A percentile compares a stretch with the other conserved stretches of the same genome.
These are phyloP conservation scores for Arabidopsis arenosa DNA, from an alignment of 345 rosid genomes.

Conservation along the genomic window DNA sequence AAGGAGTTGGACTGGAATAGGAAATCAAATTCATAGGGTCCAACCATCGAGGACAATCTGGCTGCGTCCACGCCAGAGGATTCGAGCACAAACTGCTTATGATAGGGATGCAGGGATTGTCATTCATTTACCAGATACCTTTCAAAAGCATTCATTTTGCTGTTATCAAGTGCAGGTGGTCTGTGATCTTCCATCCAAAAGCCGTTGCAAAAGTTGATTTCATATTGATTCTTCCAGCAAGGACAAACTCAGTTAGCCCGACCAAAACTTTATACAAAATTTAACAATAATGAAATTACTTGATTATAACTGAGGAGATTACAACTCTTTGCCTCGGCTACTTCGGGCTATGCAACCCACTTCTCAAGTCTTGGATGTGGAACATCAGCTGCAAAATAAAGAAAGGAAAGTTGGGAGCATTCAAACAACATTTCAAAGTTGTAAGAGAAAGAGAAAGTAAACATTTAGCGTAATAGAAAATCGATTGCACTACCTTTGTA, in stretches of 20 bases:
- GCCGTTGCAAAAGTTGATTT: constrained; percentile 23
- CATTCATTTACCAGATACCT: constrained; percentile 47
- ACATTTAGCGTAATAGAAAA: neutral
- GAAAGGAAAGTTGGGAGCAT: neutral
- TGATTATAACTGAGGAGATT: constrained; percentile 4
- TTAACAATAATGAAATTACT: constrained; percentile 22
- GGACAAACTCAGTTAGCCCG: constrained; percentile 2
- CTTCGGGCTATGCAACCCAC: constrained; percentile 23
- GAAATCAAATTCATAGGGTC: constrained; percentile 48
- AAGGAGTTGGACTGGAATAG: constrained; percentile 54
- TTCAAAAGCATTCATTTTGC: constrained; percentile 45
- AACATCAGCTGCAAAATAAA: constrained; percentile 70
- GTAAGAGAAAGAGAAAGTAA: neutral
- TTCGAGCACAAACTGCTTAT: constrained; percentile 7
- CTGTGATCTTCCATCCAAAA: constrained; percentile 35
- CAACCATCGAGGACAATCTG: constrained; percentile 36
- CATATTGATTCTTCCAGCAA: constrained; percentile 24
- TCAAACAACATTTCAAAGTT: neutral
- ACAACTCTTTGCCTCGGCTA: constrained; percentile 30
- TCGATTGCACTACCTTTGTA: constrained; percentile 64
- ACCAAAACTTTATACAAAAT: constrained; percentile 21
- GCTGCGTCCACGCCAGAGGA: constrained; percentile 39
- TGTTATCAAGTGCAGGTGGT: constrained; percentile 47
- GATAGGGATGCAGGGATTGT: constrained; percentile 43
- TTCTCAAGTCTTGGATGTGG: constrained; percentile 60